These are phyloP conservation scores for Rhodomyrtus tomentosa DNA, from an alignment of 345 rosid genomes.

Conservation along the genomic window DNA sequence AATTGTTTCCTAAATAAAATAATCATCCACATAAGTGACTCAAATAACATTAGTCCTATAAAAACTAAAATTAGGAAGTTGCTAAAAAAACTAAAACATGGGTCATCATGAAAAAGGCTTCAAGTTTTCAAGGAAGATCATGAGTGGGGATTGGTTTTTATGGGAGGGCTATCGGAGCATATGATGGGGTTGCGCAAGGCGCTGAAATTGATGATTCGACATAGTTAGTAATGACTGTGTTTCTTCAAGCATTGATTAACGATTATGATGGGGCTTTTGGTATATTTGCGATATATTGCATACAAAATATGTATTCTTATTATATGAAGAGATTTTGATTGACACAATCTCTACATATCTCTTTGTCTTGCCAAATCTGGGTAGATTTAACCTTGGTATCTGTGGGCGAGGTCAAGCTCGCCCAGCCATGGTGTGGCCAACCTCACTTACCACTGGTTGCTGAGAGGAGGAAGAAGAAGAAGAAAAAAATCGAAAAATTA, in stretches of 20 bases:
- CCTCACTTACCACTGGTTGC: too few relatives aligned
- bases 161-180: neutral
- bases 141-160: neutral
- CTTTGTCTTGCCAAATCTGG: too few relatives aligned
- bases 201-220: slow-evolving; percentile 10
- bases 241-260: neutral
- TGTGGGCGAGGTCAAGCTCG: too few relatives aligned
- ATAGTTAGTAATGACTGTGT: slow-evolving; percentile 16
- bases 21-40: neutral
- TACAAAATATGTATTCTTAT: neutral
- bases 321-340: neutral
- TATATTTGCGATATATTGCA: neutral
- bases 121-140: neutral
- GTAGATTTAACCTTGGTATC: too few relatives aligned
- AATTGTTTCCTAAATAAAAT: neutral
- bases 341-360: neutral
- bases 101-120: neutral
- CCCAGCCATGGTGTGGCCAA: too few relatives aligned
- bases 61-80: neutral
- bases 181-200: slow-evolving; percentile 2
- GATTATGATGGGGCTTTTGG: neutral
- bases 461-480: too few relatives aligned
- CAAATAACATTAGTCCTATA: neutral
- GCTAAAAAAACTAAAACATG: neutral
- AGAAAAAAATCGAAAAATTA: too few relatives aligned